Evolutionary conservation across 257 asterid genomes (phyloP).

Genomic region (Rubia yunnanensis): DNA sequence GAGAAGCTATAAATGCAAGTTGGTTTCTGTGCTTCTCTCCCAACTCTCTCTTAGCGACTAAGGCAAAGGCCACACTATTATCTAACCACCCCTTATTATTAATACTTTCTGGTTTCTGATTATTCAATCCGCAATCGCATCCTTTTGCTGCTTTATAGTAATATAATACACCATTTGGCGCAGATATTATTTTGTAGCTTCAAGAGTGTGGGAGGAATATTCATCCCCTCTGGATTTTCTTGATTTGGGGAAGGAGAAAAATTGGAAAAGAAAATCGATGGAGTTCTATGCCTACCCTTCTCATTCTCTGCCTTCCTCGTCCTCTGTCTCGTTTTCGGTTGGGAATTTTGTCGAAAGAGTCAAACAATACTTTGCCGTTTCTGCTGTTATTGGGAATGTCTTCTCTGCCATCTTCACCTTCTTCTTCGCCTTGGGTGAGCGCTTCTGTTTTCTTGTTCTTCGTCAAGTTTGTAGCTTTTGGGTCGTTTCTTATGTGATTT

Average conservation of each 20-base stretch:
- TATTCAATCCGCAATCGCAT: neutral
- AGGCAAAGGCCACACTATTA: conserved; percentile 2
- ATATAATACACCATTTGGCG: neutral
- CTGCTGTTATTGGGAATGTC: conserved; percentile 69
- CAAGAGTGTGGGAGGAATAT: neutral
- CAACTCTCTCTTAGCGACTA: conserved; percentile 12
- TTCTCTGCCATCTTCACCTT: conserved; percentile 85
- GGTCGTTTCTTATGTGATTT: conserved; percentile 15
- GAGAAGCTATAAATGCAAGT: conserved; percentile 23
- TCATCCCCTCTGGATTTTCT: conserved; percentile 8
- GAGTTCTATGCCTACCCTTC: conserved; percentile 72
- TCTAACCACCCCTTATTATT: conserved; percentile 14
- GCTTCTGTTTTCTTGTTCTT: neutral
- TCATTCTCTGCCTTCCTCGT: conserved; percentile 47
- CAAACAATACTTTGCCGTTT: conserved; percentile 60
- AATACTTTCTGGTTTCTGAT: neutral
- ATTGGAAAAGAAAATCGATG: conserved; percentile 26
- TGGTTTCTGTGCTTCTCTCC: conserved; percentile 12
- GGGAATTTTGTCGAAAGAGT: conserved; percentile 46
- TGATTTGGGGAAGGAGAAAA: conserved; percentile 1
- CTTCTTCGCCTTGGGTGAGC: conserved; percentile 80
- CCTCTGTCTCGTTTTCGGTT: conserved; percentile 36
- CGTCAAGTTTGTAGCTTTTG: conserved; percentile 13
- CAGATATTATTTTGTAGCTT: neutral
- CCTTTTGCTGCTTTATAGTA: neutral